Percentiles rank a stretch among this genome's conserved stretches.
Evolutionary conservation across 1,284 basidiomycete genomes (phyloP).

Genomic region (Tilletia walkeri): DNA sequence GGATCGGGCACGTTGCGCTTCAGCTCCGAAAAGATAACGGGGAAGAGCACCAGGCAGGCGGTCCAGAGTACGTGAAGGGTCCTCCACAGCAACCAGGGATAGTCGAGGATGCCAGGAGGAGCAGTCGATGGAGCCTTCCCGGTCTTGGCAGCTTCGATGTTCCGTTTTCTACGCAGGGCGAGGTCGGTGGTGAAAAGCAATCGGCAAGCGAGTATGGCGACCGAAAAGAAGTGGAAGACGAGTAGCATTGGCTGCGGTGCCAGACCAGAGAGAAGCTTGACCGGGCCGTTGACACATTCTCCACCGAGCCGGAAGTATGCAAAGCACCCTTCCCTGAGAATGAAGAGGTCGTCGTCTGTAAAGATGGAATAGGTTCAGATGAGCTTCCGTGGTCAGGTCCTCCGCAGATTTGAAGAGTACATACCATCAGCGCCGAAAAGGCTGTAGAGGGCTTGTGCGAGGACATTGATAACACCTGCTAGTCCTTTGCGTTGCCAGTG

Average conservation of each 20-base stretch:
- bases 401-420: neutral
- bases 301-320: conserved; percentile 95
- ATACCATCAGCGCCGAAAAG: conserved; percentile 47
- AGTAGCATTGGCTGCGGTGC: conserved; percentile 74
- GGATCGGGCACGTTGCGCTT: conserved; percentile 32
- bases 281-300: conserved; percentile 81
- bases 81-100: conserved; percentile 35
- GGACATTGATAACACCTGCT: conserved; percentile 52
- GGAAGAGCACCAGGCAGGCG: conserved; percentile 51
- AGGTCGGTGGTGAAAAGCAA: conserved; percentile 67
- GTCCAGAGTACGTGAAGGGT: conserved; percentile 48
- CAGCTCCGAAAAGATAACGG: conserved; percentile 52
- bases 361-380: conserved; percentile 16
- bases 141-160: neutral
- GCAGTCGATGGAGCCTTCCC: conserved; percentile 14
- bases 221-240: conserved; percentile 88
- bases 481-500: conserved; percentile 53
- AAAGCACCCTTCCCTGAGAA: conserved; percentile 89
- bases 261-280: conserved; percentile 60
- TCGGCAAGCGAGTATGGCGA: conserved; percentile 90
- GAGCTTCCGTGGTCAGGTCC: conserved; percentile 22
- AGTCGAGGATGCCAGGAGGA: conserved; percentile 32
- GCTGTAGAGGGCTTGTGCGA: conserved; percentile 53
- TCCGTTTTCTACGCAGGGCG: neutral
- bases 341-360: conserved; percentile 69